Conservation (phyloP, 805 yeast genomes). For the Cyberlindnera meyerae region DNA sequence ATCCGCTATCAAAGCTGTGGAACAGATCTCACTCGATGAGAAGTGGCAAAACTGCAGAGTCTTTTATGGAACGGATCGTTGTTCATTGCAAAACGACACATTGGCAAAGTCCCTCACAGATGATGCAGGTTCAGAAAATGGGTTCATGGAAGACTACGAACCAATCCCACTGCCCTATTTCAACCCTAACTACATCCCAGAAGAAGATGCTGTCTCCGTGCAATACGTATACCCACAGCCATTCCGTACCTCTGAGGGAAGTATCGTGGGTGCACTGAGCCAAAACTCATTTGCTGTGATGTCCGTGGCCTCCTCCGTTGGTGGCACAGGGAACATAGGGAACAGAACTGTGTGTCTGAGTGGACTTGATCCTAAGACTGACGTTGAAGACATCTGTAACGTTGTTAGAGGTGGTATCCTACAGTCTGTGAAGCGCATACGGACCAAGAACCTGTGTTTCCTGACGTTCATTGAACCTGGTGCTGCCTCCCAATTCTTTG, state of each 20-base stretch:
- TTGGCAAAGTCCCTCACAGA: constrained; percentile 16
- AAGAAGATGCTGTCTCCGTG: constrained; percentile 6
- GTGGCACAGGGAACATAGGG: constrained; percentile 79
- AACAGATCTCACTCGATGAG: constrained; percentile 61
- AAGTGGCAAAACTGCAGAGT: constrained; percentile 72
- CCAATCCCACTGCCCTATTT: constrained; percentile 39
- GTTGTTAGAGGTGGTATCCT: constrained; percentile 73
- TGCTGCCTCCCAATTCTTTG: constrained; percentile 63
- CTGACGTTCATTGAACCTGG: constrained; percentile 62
- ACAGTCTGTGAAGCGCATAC: constrained; percentile 49
- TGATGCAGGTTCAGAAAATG: constrained; percentile 12
- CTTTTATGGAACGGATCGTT: constrained; percentile 89
- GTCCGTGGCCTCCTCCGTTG: constrained; percentile 34
- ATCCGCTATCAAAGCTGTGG: constrained; percentile 81
- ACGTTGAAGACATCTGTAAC: constrained; percentile 71
- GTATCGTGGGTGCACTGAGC: constrained; percentile 8
- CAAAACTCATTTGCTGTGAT: constrained; percentile 13
- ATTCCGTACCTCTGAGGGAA: constrained; percentile 8
- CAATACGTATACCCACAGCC: constrained; percentile 8
- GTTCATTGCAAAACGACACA: constrained; percentile 41
- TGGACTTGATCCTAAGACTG: constrained; percentile 57
- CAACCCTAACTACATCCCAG: constrained; percentile 40
- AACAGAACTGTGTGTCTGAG: constrained; percentile 71
- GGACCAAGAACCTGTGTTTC: constrained; percentile 57
- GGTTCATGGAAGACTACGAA: constrained; percentile 2